phyloP scores from a whole-genome alignment of 163 green algal genomes.

The Prototheca wickerhamii region DNA sequence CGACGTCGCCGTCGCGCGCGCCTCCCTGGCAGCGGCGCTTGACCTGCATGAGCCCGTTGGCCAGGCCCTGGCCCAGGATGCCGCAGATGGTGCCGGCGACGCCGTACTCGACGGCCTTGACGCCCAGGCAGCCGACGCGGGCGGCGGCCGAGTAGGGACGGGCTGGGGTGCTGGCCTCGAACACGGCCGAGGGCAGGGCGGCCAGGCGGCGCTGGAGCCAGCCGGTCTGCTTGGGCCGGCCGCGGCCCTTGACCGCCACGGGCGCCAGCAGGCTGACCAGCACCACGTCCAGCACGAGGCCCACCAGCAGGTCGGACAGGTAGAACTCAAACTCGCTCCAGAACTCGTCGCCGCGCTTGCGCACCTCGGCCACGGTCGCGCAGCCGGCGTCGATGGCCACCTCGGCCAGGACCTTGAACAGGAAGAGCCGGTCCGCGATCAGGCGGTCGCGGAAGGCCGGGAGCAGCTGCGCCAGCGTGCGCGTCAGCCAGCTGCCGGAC shows the following conservation, averaged over 20 bases:
- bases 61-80: slow-evolving; percentile 73
- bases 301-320: slow-evolving; percentile 79
- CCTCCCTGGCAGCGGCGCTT: slow-evolving; percentile 37
- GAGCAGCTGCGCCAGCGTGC: slow-evolving; percentile 37
- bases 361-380: slow-evolving; percentile 82
- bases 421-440: slow-evolving; percentile 70
- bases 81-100: slow-evolving; percentile 71
- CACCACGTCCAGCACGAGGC: slow-evolving; percentile 75
- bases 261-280: slow-evolving; percentile 83
- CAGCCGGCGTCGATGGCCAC: slow-evolving; percentile 79
- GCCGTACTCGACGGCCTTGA: slow-evolving; percentile 51
- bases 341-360: slow-evolving; percentile 85
- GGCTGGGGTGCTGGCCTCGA: slow-evolving; percentile 48
- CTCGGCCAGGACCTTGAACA: slow-evolving; percentile 84
- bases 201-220: slow-evolving; percentile 36
- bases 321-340: slow-evolving; percentile 94
- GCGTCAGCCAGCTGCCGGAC: slow-evolving; percentile 13
- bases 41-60: slow-evolving; percentile 70
- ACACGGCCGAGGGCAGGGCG: slow-evolving; percentile 58
- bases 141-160: slow-evolving; percentile 41
- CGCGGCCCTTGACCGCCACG: slow-evolving; percentile 49
- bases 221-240: neutral
- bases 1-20: slow-evolving; percentile 49
- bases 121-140: slow-evolving; percentile 50
- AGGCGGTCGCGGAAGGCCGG: slow-evolving; percentile 75